Evolutionary conservation across 2,329 filamentous ascomycete genomes (phyloP), one percentile per base, ranked within the genome.

Genomic region (Aspergillus calidoustus): DNA sequence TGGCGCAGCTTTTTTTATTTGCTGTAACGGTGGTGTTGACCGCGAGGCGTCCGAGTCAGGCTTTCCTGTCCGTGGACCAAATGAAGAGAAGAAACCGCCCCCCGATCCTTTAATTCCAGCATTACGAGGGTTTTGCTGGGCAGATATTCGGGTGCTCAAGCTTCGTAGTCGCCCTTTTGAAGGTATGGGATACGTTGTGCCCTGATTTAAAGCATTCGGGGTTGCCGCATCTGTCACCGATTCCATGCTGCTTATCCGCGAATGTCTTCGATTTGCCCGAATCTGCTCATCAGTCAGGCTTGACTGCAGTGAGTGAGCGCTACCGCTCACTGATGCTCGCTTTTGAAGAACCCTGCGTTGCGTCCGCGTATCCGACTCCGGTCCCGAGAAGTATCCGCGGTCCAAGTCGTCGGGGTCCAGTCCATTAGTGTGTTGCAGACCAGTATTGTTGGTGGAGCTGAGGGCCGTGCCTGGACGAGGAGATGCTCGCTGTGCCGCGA

Each of bases 381-480:
- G 91, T 3, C 93, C 92, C 7, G 94, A 97, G 73, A 97, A 97
- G 76, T 98, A 98, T 25, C 93, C 94, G 41, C 92, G 87, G 71
- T 98, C 95, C 17, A 92, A 76, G 63, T 96, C 91, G 59, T 79
- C 68, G 56, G 75, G 72, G 60, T 77, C 72, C 22, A 72, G 69
- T 54, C 71, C 72, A 65, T 74, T 69, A 9, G 69, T 49, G 46
- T 65, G 61, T 43, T 68, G 69, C 28, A 60, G 56, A 25, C 66
- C 65, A 23, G 67, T 69, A 8, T 64, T 67, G 13, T 67, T 67
- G 13, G 70, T 67, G 11, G 34, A 41, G 1, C 73, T 76, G 2
- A 72, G 44, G 5, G 76, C 72, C 6, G 73, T 78, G 48, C 72
- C 74, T 9, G 77, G 71, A 30, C 76, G 72, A 60, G 66, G 59